Base-by-base conservation (phyloP, 2,329 filamentous ascomycete species). In the Talaromyces sp. region DNA sequence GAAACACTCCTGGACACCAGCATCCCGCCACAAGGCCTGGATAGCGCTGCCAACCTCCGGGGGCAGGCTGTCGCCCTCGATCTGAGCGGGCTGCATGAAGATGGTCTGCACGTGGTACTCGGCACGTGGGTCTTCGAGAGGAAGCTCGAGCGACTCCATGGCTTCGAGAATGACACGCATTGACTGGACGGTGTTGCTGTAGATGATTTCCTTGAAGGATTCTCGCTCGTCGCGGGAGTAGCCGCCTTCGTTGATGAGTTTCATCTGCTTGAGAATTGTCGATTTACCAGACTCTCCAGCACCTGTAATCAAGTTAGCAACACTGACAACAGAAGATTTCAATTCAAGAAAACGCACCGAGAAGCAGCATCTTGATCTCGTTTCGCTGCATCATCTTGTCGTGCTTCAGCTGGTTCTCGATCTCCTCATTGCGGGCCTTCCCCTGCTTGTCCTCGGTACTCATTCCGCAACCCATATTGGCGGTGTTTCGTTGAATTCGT, bases 401-500 rank as follows among this genome's bases (percentile, higher is more conserved):
- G 78, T 92, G 87, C 87, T 97, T 98, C 76, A 98, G 84, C 84
- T 98, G 93, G 79, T 97, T 98, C 82, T 99, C 95, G 75, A 99
- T 99, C 87, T 98, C 93, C 85, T 99, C 95, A 78, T 99, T 98
- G 72, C 95, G 89, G 84, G 92, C 91, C 91, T 97, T 98, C 82
- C 95, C 93, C 92, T 98, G 95, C 89, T 97, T 97, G 83, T 98
- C 95, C 84, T 98, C 95, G 76, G 95, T 96, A 79, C 93, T 98
- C 92, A 97, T 96, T 81, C 93, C 93, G 80, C 95, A 99, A 88
- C 95, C 95, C 95, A 99, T 99, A 73, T 84, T 92, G 89, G 77
- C 82, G 80, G 78, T 69, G 58, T 60, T 65, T 59, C 65, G 65
- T 59, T 59, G 57, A 56, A 55, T 52, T 59, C 59, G 59, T 63